Conservation (phyloP, 495 filamentous ascomycete species). For the Hyaloscypha bicolor region DNA sequence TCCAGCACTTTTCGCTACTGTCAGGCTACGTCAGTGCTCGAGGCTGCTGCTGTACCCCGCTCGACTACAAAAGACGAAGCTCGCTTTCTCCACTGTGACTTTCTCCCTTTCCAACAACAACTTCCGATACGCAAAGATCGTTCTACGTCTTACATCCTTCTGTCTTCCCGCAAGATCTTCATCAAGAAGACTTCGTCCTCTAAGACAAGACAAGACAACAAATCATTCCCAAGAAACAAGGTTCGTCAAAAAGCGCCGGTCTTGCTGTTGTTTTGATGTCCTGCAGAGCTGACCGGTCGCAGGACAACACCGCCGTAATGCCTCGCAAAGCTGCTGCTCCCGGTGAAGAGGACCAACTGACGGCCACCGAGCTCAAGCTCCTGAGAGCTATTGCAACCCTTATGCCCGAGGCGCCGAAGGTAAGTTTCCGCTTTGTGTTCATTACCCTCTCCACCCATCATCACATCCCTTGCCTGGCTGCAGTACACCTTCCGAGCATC, state of each 20-base stretch:
- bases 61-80: background rate
- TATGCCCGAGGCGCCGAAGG: constrained; percentile 15
- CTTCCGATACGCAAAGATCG: background rate
- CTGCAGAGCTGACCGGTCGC: background rate
- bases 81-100: background rate
- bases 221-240: background rate
- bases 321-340: background rate
- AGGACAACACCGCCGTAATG: background rate
- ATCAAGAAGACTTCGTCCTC: background rate
- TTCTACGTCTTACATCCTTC: background rate
- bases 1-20: background rate
- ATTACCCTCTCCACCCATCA: background rate
- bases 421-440: constrained; percentile 6
- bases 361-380: constrained; percentile 13
- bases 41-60: background rate
- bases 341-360: background rate
- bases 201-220: background rate
- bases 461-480: too few relatives aligned
- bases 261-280: background rate
- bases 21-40: background rate
- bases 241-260: background rate
- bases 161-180: background rate
- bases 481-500: too few relatives aligned
- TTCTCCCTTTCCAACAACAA: background rate
- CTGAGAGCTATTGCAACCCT: background rate